A percentile compares a stretch with the other conserved stretches of the same genome.
These are phyloP conservation scores for Gnetum montanum DNA, from an alignment of 75 land plant genomes.

Conservation along the genomic window DNA sequence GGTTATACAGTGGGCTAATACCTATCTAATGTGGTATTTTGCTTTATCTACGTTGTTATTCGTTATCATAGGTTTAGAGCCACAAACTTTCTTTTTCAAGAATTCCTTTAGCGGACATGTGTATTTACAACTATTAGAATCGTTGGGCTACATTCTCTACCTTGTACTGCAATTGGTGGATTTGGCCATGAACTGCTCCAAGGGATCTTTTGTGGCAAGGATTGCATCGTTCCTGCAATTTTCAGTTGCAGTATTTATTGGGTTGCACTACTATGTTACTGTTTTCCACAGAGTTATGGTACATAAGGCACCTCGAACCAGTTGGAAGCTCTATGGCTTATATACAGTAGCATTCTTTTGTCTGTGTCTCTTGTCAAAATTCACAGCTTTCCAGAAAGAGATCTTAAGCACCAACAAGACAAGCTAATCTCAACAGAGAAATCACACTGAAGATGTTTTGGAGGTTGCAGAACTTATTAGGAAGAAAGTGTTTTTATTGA, in stretches of 20 bases:
- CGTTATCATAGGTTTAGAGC: slow-evolving; percentile 15
- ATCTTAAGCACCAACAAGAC: slow-evolving; percentile 12
- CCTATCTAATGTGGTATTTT: slow-evolving; percentile 25
- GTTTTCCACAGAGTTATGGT: slow-evolving; percentile 31
- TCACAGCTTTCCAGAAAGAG: slow-evolving; percentile 17
- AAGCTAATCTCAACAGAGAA: too few species aligned
- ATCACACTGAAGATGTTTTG: too few species aligned
- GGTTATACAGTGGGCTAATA: slow-evolving; percentile 17
- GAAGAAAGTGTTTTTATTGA: too few species aligned
- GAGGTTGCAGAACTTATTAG: too few species aligned
- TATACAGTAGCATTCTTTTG: slow-evolving; percentile 13
- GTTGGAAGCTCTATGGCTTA: slow-evolving; percentile 22
- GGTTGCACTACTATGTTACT: slow-evolving; percentile 32
- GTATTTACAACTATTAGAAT: slow-evolving; percentile 27
- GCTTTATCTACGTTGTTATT: slow-evolving; percentile 13
- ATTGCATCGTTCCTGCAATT: slow-evolving; percentile 14
- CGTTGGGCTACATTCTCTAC: slow-evolving; percentile 27
- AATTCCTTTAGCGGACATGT: slow-evolving; percentile 18
- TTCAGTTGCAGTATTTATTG: slow-evolving; percentile 13
- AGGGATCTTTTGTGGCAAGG: slow-evolving; percentile 5
- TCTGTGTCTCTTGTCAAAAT: slow-evolving; percentile 23
- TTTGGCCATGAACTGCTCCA: slow-evolving; percentile 8
- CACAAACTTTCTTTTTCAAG: slow-evolving; percentile 20
- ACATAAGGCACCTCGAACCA: slow-evolving; percentile 16
- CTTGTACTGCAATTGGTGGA: slow-evolving; percentile 12